These are phyloP conservation scores for Quercus mongolica DNA, from an alignment of 306 rosid species.

Conservation along the genomic window DNA sequence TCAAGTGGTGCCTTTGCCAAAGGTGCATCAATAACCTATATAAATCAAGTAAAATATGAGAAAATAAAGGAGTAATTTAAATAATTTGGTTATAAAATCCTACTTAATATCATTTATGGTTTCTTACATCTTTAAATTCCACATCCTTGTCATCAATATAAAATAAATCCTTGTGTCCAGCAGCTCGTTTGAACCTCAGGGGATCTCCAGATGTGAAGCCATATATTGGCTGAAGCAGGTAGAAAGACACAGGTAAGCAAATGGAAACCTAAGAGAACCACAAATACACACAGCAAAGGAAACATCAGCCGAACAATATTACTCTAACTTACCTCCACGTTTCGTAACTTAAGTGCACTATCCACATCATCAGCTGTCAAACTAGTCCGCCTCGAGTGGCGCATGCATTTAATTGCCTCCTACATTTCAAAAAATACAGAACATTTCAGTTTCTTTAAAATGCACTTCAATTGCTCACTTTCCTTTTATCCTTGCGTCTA, in stretches of 20 bases:
- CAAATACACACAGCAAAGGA: background rate
- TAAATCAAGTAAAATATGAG: slow-evolving; percentile 17
- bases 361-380: slow-evolving; percentile 77
- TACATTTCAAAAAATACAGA: slow-evolving; percentile 29
- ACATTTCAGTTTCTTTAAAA: background rate
- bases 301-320: background rate
- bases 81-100: slow-evolving; percentile 8
- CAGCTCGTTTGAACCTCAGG: slow-evolving; percentile 75
- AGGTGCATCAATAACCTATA: slow-evolving; percentile 69
- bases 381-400: slow-evolving; percentile 68
- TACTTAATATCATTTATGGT: slow-evolving; percentile 19
- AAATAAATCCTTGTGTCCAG: slow-evolving; percentile 84
- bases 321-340: slow-evolving; percentile 60
- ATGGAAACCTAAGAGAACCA: slow-evolving; percentile 15
- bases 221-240: slow-evolving; percentile 66
- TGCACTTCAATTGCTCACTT: background rate
- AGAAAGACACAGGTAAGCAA: slow-evolving; percentile 20
- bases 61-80: slow-evolving; percentile 17
- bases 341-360: slow-evolving; percentile 78
- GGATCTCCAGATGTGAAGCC: slow-evolving; percentile 76
- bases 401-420: slow-evolving; percentile 98
- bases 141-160: slow-evolving; percentile 91
- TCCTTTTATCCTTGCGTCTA: background rate
- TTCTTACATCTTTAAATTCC: slow-evolving; percentile 83
- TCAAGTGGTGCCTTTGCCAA: slow-evolving; percentile 75